phyloP scores from a whole-genome alignment of 2,329 filamentous ascomycete species.

The Hypomyces rosellus region DNA sequence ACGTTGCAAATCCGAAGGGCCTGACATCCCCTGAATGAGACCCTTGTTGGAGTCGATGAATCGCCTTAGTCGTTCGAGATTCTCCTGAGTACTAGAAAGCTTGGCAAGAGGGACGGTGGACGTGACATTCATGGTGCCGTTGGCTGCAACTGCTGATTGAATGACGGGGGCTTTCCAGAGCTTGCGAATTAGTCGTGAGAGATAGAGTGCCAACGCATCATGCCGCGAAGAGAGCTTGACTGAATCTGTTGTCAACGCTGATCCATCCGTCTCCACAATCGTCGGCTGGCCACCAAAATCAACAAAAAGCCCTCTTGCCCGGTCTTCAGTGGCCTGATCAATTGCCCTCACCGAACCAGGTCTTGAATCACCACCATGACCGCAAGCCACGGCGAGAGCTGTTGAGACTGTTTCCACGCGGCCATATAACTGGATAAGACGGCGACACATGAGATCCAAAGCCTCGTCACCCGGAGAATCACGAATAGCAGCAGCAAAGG shows the following conservation, averaged over 20 bases:
- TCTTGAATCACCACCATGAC: slow-evolving; percentile 71
- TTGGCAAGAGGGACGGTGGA: slow-evolving; percentile 64
- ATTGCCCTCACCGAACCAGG: slow-evolving; percentile 70
- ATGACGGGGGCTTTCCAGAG: slow-evolving; percentile 82
- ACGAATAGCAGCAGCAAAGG: slow-evolving; percentile 78
- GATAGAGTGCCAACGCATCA: slow-evolving; percentile 79
- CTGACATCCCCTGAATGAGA: slow-evolving; percentile 91
- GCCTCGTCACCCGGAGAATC: slow-evolving; percentile 70
- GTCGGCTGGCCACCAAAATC: slow-evolving; percentile 86
- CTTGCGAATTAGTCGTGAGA: slow-evolving; percentile 78
- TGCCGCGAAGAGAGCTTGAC: slow-evolving; percentile 86
- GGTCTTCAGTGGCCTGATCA: slow-evolving; percentile 80
- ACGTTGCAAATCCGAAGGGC: slow-evolving; percentile 75
- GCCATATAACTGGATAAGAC: slow-evolving; percentile 80
- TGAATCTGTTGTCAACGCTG: slow-evolving; percentile 67
- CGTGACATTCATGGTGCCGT: slow-evolving; percentile 55
- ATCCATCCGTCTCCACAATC: slow-evolving; percentile 70
- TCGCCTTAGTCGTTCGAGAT: slow-evolving; percentile 68
- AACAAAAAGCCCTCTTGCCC: slow-evolving; percentile 81
- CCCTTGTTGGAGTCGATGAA: slow-evolving; percentile 85
- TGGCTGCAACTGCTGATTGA: slow-evolving; percentile 41
- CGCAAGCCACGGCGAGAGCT: slow-evolving; percentile 88
- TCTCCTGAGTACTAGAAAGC: slow-evolving; percentile 70
- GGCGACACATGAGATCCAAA: slow-evolving; percentile 72
- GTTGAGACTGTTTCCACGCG: slow-evolving; percentile 84